phyloP scores from a whole-genome alignment of 495 filamentous ascomycete genomes.

The Pyrenula massariospora region DNA sequence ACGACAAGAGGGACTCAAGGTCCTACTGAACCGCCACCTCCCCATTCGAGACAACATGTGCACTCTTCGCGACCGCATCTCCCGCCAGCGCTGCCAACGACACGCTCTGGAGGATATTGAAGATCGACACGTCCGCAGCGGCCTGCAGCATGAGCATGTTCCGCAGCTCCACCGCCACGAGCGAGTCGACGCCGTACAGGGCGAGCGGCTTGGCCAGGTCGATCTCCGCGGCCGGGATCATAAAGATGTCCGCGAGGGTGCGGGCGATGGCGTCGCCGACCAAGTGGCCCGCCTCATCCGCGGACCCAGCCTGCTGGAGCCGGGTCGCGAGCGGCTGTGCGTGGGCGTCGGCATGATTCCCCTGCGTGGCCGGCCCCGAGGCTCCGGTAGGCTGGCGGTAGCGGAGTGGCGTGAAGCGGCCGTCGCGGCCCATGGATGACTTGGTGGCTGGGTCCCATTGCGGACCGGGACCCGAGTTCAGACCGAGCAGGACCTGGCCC shows the following conservation, averaged over 20 bases:
- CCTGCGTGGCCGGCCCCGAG: neutral
- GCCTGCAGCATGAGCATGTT: constrained; percentile 19
- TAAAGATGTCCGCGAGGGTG: constrained; percentile 8
- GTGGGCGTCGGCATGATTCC: neutral
- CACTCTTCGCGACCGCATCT: constrained; percentile 1
- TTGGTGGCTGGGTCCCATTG: neutral
- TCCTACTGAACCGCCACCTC: neutral
- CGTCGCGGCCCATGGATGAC: neutral
- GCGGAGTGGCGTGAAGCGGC: constrained; percentile 12
- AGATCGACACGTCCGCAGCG: constrained; percentile 25
- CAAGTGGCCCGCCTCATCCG: neutral
- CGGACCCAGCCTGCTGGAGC: neutral
- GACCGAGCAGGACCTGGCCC: constrained; percentile 5
- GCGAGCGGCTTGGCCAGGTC: constrained; percentile 7
- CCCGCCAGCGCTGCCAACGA: constrained; percentile 15
- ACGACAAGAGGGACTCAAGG: neutral
- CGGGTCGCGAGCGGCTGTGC: neutral
- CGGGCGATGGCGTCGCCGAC: constrained; percentile 4
- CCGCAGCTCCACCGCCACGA: constrained; percentile 22
- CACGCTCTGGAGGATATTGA: constrained; percentile 26
- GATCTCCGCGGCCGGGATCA: constrained; percentile 8
- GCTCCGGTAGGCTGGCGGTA: neutral
- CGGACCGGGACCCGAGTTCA: constrained; percentile 2
- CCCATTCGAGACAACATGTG: neutral
- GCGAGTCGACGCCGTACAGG: constrained; percentile 21